Evolutionary conservation across 2,329 filamentous ascomycete species (phyloP).

Genomic region (Sclerotinia nivalis): DNA sequence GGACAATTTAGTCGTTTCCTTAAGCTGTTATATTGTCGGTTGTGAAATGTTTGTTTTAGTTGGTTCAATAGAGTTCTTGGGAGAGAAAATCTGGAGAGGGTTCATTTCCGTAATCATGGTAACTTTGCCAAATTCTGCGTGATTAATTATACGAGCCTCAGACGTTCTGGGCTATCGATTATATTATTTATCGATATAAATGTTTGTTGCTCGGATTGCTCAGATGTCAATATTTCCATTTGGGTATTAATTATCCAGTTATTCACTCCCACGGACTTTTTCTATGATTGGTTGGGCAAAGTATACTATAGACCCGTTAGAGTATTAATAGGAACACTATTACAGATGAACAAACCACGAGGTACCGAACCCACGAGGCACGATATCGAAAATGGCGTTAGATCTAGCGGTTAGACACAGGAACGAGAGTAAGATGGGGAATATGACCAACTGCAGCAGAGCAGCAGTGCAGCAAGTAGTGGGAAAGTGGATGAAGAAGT

Average conservation of each 20-base stretch:
- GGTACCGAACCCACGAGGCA: neutral
- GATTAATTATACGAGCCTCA: conserved; percentile 1
- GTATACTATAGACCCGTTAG: no score
- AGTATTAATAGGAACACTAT: conserved; percentile 3
- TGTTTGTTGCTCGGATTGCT: conserved; percentile 7
- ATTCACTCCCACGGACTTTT: neutral
- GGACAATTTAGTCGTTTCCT: no score
- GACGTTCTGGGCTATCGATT: neutral
- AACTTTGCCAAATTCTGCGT: neutral
- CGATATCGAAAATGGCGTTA: conserved; percentile 9
- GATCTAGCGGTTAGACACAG: conserved; percentile 18
- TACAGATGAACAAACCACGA: conserved; percentile 13
- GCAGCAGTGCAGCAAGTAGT: neutral
- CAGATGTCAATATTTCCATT: conserved; percentile 2
- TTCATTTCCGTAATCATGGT: neutral
- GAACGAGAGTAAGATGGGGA: conserved; percentile 14
- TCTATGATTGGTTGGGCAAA: neutral
- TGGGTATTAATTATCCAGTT: neutral
- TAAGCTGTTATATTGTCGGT: no score
- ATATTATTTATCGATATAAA: neutral
- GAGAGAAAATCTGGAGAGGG: neutral
- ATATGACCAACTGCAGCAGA: conserved; percentile 8
- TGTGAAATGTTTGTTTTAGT: no score
- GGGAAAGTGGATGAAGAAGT: conserved; percentile 3
- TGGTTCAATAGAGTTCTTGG: neutral